These are phyloP conservation scores for Delitschia confertaspora DNA, from an alignment of 495 filamentous ascomycete species.

Conservation along the genomic window DNA sequence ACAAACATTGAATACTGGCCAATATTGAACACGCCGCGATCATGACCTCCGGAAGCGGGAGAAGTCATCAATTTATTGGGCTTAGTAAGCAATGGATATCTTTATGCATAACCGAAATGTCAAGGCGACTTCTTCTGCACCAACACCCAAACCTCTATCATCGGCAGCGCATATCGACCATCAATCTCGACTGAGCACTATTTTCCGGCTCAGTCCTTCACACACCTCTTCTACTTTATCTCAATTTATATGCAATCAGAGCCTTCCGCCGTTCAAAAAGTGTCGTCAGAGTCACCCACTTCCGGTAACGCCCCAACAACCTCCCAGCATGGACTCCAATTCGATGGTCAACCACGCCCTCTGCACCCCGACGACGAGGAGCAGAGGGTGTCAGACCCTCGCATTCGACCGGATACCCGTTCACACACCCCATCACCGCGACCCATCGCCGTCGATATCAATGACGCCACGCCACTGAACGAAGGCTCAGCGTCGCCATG, in stretches of 20 bases:
- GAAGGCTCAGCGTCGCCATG: conserved; percentile 37
- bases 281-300: conserved; percentile 38
- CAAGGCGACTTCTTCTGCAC: too few species aligned
- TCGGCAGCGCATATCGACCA: conserved; percentile 1
- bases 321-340: conserved; percentile 67
- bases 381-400: conserved; percentile 9
- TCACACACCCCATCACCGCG: background rate
- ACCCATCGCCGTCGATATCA: conserved; percentile 21
- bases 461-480: conserved; percentile 30
- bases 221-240: conserved; percentile 33
- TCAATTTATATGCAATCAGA: conserved; percentile 84
- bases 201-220: conserved; percentile 2
- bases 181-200: conserved; percentile 15
- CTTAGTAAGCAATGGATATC: too few species aligned
- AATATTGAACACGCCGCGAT: too few species aligned
- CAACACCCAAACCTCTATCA: background rate
- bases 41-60: too few species aligned
- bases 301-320: conserved; percentile 36
- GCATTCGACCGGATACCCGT: background rate
- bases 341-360: conserved; percentile 33
- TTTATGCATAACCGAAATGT: too few species aligned
- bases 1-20: too few species aligned
- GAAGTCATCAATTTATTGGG: too few species aligned
- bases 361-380: conserved; percentile 16
- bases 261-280: conserved; percentile 53